Percentiles rank a stretch among this genome's conserved stretches.
These are phyloP conservation scores for Phytopythium mirpurense DNA, from an alignment of 352 stramenopile species.

Conservation along the genomic window DNA sequence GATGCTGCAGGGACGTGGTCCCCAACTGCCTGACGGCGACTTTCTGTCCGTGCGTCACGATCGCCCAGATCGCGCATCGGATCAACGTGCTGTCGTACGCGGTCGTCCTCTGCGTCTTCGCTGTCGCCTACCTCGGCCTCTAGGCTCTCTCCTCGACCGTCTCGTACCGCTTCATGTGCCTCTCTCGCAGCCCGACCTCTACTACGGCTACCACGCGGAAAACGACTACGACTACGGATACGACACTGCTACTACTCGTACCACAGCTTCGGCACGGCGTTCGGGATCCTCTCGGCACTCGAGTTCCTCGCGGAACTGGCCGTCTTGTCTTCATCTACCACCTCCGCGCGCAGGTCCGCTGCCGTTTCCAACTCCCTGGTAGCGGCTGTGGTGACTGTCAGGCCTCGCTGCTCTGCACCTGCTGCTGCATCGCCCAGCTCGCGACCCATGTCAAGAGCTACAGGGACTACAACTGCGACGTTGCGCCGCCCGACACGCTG, in stretches of 20 bases:
- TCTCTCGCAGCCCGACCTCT: neutral
- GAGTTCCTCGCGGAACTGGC: neutral
- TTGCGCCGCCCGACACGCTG: constrained; percentile 24
- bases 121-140: neutral
- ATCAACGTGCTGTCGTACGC: constrained; percentile 39
- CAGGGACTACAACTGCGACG: constrained; percentile 34
- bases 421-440: constrained; percentile 50
- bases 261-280: neutral
- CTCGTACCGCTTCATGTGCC: neutral
- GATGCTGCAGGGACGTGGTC: constrained; percentile 36
- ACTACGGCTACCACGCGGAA: neutral
- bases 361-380: constrained; percentile 39
- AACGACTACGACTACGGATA: neutral
- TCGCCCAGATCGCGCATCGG: constrained; percentile 45
- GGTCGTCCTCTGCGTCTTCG: constrained; percentile 32
- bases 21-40: constrained; percentile 45
- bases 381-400: constrained; percentile 25
- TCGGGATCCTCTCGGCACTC: constrained; percentile 1
- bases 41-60: constrained; percentile 49
- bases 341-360: constrained; percentile 28
- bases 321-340: constrained; percentile 19
- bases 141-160: neutral
- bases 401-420: constrained; percentile 32
- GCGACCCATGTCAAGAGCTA: constrained; percentile 50
- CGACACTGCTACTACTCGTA: neutral